Conservation (phyloP, 106 monocot genomes). For the Dioscorea alata region DNA sequence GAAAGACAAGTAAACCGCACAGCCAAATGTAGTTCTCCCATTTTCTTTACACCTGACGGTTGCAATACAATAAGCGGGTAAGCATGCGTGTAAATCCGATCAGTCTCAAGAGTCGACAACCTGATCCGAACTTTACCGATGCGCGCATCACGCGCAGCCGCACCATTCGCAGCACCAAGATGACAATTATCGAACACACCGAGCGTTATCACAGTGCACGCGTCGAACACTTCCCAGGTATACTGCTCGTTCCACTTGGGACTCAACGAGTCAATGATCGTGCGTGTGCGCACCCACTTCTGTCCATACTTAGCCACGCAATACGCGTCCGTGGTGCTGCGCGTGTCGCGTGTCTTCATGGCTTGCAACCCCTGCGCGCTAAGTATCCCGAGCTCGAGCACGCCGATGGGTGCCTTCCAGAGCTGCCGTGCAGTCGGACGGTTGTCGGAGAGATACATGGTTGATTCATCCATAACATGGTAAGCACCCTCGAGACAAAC, state of each 20-base stretch:
- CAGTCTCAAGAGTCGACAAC: conserved; percentile 51
- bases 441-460: conserved; percentile 68
- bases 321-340: conserved; percentile 57
- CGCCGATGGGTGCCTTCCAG: conserved; percentile 55
- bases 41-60: conserved; percentile 65
- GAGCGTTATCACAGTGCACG: conserved; percentile 63
- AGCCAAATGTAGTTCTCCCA: conserved; percentile 61
- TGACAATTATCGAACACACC: conserved; percentile 71
- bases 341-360: conserved; percentile 49
- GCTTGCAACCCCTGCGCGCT: conserved; percentile 40
- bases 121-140: conserved; percentile 66
- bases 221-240: conserved; percentile 70
- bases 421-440: conserved; percentile 62
- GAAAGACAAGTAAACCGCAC: conserved; percentile 60
- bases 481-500: conserved; percentile 65
- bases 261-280: conserved; percentile 44
- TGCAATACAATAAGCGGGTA: conserved; percentile 57
- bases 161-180: conserved; percentile 19
- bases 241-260: conserved; percentile 81
- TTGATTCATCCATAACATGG: conserved; percentile 72
- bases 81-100: conserved; percentile 52
- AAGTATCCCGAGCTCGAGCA: conserved; percentile 61
- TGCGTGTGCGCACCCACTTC: conserved; percentile 70
- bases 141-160: conserved; percentile 22
- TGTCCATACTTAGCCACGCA: conserved; percentile 73